Evolutionary conservation across 1,284 basidiomycete species (phyloP), one percentile per base, ranked within the genome.

Genomic region (Phaffia rhodozyma): DNA sequence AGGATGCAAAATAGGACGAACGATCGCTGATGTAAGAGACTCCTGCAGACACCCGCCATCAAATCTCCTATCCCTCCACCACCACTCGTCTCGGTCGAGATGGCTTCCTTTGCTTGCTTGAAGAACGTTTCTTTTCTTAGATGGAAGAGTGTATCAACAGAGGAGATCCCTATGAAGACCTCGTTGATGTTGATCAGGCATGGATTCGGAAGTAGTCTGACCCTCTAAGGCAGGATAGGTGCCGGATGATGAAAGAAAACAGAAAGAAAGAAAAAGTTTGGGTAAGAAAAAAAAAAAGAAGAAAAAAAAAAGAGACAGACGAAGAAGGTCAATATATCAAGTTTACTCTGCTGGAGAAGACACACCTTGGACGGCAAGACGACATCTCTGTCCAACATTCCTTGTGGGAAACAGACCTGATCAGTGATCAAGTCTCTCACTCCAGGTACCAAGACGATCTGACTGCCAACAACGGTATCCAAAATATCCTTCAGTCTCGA

Each of bases 341-440:
- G 32, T 34, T 34, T 9, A 9, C 9, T 34, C 32, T 4, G 32
- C 9, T 4, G 9, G 4, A 47, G n/a, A 57, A 57, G 55, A 27
- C 34, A 43, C 34, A 57, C 27, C 34, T 48, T 55, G 63, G n/a
- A 62, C 58, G 4, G 67, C 62, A 13, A 63, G 57, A 64, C 30
- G 32, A 27, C 6, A 5, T 78, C 77, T 52, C 77, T 73, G 32
- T 78, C 77, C 38, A 94, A 76, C 67, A 86, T 84, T 32, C 83
- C 81, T 73, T 99, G 96, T 0, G 96, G 96, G 73, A 85, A 96
- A 18, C 89, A 90, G 1, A 83, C 82, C 72, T 96, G 91, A 55
- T 81, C 76, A 69, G 83, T 87, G 66, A 91, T 76, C 21, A 94
- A 73, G 72, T 99, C 94, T 47, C 85, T 80, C 13, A 89, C 79